Percentiles rank a stretch among this genome's conserved stretches.
These are phyloP conservation scores for Diaporthe citriasiana DNA, from an alignment of 2,329 filamentous ascomycete genomes.

Conservation along the genomic window DNA sequence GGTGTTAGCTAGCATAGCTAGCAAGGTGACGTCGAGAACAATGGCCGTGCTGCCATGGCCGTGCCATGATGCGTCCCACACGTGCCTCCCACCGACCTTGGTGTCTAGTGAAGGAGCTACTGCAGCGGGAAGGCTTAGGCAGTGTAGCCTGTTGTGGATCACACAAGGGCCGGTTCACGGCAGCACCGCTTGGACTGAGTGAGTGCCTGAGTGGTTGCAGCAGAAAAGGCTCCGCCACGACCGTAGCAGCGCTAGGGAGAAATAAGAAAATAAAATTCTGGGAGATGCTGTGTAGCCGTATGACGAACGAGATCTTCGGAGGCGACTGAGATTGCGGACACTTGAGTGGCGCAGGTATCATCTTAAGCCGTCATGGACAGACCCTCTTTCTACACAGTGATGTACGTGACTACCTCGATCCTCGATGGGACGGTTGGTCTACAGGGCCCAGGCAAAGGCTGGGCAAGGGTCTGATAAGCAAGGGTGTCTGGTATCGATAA, in stretches of 20 bases:
- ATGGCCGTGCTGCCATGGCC: conserved; percentile 19
- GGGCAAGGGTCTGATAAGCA: conserved; percentile 11
- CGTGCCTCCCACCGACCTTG: conserved; percentile 1
- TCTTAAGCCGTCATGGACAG: neutral
- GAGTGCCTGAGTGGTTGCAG: neutral
- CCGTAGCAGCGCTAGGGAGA: neutral
- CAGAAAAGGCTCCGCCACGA: neutral
- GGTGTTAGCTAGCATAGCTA: neutral
- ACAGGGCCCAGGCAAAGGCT: neutral
- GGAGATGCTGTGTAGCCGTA: neutral
- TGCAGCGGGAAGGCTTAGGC: conserved; percentile 11
- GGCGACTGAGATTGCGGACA: conserved; percentile 22
- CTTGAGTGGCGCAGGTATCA: conserved; percentile 18
- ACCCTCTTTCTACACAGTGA: neutral
- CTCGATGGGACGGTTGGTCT: no score
- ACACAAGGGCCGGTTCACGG: neutral
- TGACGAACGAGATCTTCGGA: conserved; percentile 28
- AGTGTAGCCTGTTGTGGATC: conserved; percentile 15
- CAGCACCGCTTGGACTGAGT: conserved; percentile 9
- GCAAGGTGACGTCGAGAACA: conserved; percentile 8
- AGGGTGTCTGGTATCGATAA: conserved; percentile 3
- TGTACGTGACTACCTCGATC: neutral
- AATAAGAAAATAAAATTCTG: neutral
- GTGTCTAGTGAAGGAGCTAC: neutral
- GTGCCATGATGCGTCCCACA: neutral